Percentiles rank a stretch among this genome's conserved stretches.
These are phyloP conservation scores for Globisporangium emineosum DNA, from an alignment of 352 stramenopile genomes.

Conservation along the genomic window DNA sequence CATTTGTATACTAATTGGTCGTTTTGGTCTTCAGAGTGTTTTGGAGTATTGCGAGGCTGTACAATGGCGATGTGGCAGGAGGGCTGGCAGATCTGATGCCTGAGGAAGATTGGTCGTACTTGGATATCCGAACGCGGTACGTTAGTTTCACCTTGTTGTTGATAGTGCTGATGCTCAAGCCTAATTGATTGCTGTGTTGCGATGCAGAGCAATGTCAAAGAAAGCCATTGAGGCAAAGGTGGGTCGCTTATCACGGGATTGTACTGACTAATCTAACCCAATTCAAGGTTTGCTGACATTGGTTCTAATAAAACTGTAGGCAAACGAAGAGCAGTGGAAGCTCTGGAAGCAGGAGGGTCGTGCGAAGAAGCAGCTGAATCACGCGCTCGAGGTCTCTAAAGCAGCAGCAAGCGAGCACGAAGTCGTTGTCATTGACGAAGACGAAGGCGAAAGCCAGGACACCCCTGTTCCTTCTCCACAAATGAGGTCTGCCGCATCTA, in stretches of 20 bases:
- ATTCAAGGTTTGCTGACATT: background rate
- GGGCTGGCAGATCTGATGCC: conserved; percentile 66
- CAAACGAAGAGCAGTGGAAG: conserved; percentile 69
- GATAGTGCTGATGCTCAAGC: background rate
- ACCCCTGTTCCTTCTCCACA: background rate
- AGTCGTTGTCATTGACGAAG: conserved; percentile 3
- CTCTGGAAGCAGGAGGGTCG: conserved; percentile 48
- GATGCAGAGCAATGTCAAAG: conserved; percentile 53
- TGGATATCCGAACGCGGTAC: conserved; percentile 70
- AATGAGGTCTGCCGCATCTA: too few species aligned
- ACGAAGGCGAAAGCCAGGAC: background rate
- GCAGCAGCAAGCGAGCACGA: conserved; percentile 4
- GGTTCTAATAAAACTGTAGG: conserved; percentile 24
- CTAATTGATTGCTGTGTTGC: background rate
- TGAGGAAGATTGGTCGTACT: conserved; percentile 82
- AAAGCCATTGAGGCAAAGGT: conserved; percentile 82
- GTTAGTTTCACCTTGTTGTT: background rate
- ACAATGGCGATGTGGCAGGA: conserved; percentile 64
- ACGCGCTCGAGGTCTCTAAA: background rate
- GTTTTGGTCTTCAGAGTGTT: conserved; percentile 49
- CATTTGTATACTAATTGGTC: background rate
- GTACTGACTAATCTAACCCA: background rate
- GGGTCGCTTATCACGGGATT: background rate
- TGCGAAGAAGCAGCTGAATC: conserved; percentile 10
- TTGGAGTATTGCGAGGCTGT: conserved; percentile 80